These are phyloP conservation scores for Sporothrix brasiliensis DNA, from an alignment of 2,329 filamentous ascomycete genomes.

Conservation along the genomic window DNA sequence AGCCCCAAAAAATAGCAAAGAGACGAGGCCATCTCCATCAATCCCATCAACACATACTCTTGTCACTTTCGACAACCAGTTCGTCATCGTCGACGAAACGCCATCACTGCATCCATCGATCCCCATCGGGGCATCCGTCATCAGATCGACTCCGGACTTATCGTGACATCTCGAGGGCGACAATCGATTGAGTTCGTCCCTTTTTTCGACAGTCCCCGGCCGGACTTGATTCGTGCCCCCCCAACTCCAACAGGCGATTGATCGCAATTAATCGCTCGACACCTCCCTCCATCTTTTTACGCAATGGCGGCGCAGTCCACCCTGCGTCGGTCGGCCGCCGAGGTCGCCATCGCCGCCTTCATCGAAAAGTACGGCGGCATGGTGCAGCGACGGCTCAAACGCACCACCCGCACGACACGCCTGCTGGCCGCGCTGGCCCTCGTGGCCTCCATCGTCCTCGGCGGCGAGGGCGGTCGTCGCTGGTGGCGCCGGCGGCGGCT, in stretches of 20 bases:
- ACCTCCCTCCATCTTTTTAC: background rate
- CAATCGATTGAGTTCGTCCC: background rate
- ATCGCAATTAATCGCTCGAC: background rate
- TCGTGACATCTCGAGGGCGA: background rate
- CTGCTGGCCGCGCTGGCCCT: constrained; percentile 77
- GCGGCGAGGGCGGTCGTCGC: constrained; percentile 75
- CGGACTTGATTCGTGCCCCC: constrained; percentile 19
- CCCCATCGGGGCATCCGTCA: background rate
- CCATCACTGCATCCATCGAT: background rate
- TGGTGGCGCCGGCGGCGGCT: constrained; percentile 74
- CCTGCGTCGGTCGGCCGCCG: constrained; percentile 65
- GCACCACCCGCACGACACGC: constrained; percentile 70
- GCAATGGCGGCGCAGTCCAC: constrained; percentile 87
- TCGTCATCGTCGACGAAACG: background rate
- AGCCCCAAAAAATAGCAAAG: background rate
- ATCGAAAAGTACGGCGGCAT: constrained; percentile 61
- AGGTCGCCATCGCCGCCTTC: constrained; percentile 68
- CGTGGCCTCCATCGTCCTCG: constrained; percentile 74
- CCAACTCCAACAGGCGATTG: background rate
- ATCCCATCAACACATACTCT: background rate
- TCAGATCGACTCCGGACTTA: background rate
- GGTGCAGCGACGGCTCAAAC: constrained; percentile 58
- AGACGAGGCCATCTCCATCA: background rate
- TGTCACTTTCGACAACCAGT: background rate
- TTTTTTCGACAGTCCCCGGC: constrained; percentile 7